Evolutionary conservation across 2,329 filamentous ascomycete species (phyloP).

Genomic region (Cladosporium sp.): DNA sequence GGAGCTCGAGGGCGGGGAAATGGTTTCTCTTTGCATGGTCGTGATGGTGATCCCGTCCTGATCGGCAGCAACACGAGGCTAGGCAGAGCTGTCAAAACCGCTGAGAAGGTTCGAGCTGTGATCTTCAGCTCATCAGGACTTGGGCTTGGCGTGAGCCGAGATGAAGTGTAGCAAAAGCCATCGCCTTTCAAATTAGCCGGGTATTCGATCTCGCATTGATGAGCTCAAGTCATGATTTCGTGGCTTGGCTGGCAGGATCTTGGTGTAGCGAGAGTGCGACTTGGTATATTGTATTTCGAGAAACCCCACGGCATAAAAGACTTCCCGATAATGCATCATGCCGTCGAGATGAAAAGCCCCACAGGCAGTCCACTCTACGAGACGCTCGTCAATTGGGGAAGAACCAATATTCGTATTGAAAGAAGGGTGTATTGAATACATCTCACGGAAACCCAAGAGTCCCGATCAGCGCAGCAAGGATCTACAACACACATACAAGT

Average conservation of each 20-base stretch:
- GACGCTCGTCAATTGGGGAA: not conserved
- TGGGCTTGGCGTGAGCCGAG: not conserved
- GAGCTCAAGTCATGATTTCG: not conserved
- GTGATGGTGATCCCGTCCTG: slow-evolving; percentile 12
- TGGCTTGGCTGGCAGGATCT: slow-evolving; percentile 5
- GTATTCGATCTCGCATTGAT: not conserved
- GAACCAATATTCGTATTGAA: not conserved
- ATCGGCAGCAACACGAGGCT: slow-evolving; percentile 13
- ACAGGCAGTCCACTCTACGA: not conserved
- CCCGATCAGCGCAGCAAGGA: not conserved
- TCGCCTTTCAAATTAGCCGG: slow-evolving; percentile 12
- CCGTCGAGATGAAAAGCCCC: not conserved
- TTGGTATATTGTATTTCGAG: not conserved
- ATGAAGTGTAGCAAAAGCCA: not conserved
- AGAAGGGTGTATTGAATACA: not conserved
- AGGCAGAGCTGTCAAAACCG: not conserved
- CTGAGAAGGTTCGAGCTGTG: not conserved
- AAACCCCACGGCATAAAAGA: not conserved
- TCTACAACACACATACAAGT: not conserved
- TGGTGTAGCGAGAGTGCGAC: not conserved
- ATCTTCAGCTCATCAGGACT: not conserved
- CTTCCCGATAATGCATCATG: not conserved
- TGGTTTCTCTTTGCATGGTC: not conserved
- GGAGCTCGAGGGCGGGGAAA: slow-evolving; percentile 13
- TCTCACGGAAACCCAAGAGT: not conserved